These are phyloP conservation scores for Botrytis paeoniae DNA, from an alignment of 2,329 filamentous ascomycete species.

Conservation along the genomic window DNA sequence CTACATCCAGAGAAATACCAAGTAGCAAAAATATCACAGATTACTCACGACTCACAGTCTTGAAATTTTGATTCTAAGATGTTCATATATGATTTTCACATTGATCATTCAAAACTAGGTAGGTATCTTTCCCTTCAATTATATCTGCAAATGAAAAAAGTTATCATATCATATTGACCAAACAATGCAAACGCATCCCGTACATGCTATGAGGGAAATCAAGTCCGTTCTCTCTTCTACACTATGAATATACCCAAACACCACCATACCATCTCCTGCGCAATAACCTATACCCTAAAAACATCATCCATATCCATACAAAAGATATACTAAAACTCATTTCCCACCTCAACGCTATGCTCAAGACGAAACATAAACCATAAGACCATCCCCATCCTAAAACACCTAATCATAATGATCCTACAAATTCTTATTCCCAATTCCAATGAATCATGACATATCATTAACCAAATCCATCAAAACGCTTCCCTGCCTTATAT, in stretches of 20 bases:
- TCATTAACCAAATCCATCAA: slow-evolving; percentile 78
- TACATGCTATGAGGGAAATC: neutral
- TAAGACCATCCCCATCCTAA: neutral
- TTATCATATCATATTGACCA: neutral
- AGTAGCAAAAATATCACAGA: neutral
- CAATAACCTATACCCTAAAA: neutral
- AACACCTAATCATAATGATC: slow-evolving; percentile 6
- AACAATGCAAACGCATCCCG: neutral
- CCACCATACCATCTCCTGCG: neutral
- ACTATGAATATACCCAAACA: neutral
- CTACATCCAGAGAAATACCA: neutral
- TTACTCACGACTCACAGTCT: neutral
- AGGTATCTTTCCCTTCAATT: neutral
- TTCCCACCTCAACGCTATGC: neutral
- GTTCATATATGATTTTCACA: neutral
- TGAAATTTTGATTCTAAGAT: neutral
- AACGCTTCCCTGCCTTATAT: slow-evolving; percentile 25
- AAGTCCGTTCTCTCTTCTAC: neutral
- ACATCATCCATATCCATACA: neutral
- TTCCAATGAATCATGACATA: slow-evolving; percentile 13
- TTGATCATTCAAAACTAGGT: neutral
- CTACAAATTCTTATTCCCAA: neutral
- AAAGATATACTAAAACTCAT: neutral
- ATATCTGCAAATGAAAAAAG: neutral
- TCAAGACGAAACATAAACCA: neutral